These are phyloP conservation scores for Lentinula novae-zelandiae DNA, from an alignment of 1,284 basidiomycete genomes.

Conservation along the genomic window DNA sequence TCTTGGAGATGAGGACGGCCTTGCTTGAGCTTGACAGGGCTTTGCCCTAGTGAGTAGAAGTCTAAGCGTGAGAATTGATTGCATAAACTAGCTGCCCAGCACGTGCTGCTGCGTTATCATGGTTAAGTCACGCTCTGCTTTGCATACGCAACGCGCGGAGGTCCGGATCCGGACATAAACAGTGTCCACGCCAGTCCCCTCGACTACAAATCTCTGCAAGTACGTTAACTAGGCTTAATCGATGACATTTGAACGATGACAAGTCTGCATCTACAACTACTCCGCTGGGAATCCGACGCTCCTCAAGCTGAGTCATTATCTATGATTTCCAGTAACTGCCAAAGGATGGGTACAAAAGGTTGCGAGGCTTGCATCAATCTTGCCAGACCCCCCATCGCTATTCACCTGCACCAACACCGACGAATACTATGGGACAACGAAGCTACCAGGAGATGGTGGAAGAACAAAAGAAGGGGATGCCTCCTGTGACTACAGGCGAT, in stretches of 20 bases:
- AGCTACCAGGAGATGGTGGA: neutral
- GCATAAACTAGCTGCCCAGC: neutral
- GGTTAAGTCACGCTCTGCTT: neutral
- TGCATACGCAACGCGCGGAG: too few species aligned
- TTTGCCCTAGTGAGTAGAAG: neutral
- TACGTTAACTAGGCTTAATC: neutral
- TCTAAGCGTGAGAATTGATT: neutral
- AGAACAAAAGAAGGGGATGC: conserved; percentile 7
- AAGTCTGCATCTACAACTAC: neutral
- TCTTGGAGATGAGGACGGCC: neutral
- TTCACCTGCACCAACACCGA: neutral
- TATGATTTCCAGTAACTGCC: too few species aligned
- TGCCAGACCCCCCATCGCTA: neutral
- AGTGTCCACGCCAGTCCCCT: too few species aligned
- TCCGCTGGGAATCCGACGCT: neutral
- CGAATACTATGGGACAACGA: neutral
- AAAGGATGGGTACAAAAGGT: neutral
- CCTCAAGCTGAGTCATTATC: neutral
- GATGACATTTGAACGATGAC: neutral
- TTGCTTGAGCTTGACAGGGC: neutral
- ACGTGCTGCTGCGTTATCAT: neutral
- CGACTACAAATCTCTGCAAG: too few species aligned
- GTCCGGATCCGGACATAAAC: too few species aligned
- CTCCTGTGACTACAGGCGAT: conserved; percentile 18
- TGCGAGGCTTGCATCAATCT: neutral